A percentile compares a stretch with the other conserved stretches of the same genome.
Evolutionary conservation across 2,329 filamentous ascomycete species (phyloP).

Genomic region (Fusarium sp.): DNA sequence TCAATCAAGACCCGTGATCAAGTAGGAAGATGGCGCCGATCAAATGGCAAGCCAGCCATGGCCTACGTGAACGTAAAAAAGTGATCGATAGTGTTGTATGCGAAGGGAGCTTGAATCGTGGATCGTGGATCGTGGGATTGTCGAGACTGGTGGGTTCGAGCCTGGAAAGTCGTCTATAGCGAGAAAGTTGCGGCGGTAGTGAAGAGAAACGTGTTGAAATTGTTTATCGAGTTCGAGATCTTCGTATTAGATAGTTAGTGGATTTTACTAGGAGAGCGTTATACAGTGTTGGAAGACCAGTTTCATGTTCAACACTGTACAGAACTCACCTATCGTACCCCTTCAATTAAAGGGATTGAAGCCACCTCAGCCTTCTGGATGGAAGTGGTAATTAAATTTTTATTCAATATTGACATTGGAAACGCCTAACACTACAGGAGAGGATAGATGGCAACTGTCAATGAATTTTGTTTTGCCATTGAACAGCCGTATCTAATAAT

Average conservation of each 20-base stretch:
- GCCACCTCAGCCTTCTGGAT: too few species aligned
- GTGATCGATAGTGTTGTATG: slow-evolving; percentile 5
- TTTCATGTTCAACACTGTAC: slow-evolving; percentile 25
- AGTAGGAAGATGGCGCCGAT: slow-evolving; percentile 39
- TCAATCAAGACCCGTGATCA: slow-evolving; percentile 38
- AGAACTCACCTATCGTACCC: too few species aligned
- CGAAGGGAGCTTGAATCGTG: background rate
- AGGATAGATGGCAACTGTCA: too few species aligned
- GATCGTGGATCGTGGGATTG: background rate
- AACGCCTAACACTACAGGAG: too few species aligned
- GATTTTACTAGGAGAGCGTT: slow-evolving; percentile 13
- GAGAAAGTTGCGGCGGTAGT: background rate
- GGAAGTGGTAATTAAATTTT: background rate
- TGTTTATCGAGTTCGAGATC: slow-evolving; percentile 24
- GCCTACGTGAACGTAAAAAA: slow-evolving; percentile 23
- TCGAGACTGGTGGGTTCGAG: background rate
- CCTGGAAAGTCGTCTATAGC: background rate
- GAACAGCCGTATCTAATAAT: too few species aligned
- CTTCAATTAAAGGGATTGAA: too few species aligned
- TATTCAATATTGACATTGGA: background rate
- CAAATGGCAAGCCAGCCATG: slow-evolving; percentile 40
- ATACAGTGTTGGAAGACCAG: slow-evolving; percentile 24
- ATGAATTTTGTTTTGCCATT: too few species aligned
- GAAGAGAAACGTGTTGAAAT: slow-evolving; percentile 17
- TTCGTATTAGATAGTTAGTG: slow-evolving; percentile 29